Evolutionary conservation across 768 basidiomycete species (phyloP).

Genomic region (Termitomyces sp.): DNA sequence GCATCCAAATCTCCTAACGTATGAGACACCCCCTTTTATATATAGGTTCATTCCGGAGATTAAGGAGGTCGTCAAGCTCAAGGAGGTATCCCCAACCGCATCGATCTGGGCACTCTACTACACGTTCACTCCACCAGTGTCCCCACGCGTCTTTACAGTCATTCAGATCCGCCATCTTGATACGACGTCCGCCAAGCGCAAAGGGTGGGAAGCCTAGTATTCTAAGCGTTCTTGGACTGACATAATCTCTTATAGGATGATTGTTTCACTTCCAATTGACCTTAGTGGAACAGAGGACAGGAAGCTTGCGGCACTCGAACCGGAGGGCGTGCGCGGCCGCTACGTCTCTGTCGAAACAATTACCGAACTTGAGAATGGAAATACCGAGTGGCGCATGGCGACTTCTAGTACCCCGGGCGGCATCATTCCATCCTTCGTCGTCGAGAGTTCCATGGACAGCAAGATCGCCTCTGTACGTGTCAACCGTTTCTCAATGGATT

Average conservation of each 20-base stretch:
- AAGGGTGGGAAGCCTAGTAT: slow-evolving; percentile 43
- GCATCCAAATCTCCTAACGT: slow-evolving; percentile 9
- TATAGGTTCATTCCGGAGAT: slow-evolving; percentile 61
- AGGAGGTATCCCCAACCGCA: slow-evolving; percentile 56
- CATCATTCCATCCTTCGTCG: slow-evolving; percentile 57
- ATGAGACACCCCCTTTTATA: slow-evolving; percentile 5
- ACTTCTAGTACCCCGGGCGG: slow-evolving; percentile 71
- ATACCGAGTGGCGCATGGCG: slow-evolving; percentile 76
- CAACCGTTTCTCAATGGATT: neutral
- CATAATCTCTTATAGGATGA: slow-evolving; percentile 22
- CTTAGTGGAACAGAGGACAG: slow-evolving; percentile 42
- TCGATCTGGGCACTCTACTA: slow-evolving; percentile 71
- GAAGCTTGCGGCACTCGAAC: slow-evolving; percentile 56
- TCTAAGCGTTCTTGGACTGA: neutral
- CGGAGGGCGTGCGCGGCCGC: slow-evolving; percentile 57
- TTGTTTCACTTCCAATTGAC: slow-evolving; percentile 68
- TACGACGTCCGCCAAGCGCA: slow-evolving; percentile 39
- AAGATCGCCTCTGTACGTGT: slow-evolving; percentile 54
- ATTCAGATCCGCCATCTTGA: slow-evolving; percentile 56
- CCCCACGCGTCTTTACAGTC: slow-evolving; percentile 72
- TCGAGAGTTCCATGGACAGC: slow-evolving; percentile 53
- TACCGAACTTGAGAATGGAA: slow-evolving; percentile 54
- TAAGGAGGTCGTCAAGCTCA: slow-evolving; percentile 56
- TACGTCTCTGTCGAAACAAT: slow-evolving; percentile 70
- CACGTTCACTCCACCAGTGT: slow-evolving; percentile 63